phyloP scores from a whole-genome alignment of 2,329 filamentous ascomycete species.

The Alternaria sp. region DNA sequence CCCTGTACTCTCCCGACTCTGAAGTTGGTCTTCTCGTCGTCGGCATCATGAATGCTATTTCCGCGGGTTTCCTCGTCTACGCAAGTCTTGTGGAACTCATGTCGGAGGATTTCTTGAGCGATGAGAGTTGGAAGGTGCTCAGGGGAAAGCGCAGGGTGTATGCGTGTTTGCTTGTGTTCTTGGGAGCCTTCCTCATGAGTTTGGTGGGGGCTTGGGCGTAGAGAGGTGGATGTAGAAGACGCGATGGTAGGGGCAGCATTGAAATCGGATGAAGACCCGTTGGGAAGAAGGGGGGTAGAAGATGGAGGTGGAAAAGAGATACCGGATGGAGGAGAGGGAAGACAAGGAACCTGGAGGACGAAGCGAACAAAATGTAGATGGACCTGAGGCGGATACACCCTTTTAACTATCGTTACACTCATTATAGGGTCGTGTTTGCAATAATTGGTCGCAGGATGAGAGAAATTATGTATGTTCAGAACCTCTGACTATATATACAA shows the following conservation, averaged over 20 bases:
- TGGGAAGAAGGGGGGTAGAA: background rate
- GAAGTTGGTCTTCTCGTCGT: constrained; percentile 81
- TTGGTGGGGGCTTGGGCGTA: constrained; percentile 76
- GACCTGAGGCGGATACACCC: background rate
- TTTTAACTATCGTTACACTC: background rate
- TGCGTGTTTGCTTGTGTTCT: constrained; percentile 70
- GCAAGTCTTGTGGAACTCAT: constrained; percentile 85
- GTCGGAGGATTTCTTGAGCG: constrained; percentile 82
- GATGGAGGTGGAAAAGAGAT: background rate
- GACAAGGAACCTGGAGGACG: background rate
- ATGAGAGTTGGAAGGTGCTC: constrained; percentile 75
- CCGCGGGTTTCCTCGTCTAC: constrained; percentile 80
- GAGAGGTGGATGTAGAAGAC: background rate
- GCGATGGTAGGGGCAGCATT: background rate
- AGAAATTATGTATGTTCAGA: background rate
- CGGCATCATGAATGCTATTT: constrained; percentile 87
- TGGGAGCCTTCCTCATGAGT: constrained; percentile 74
- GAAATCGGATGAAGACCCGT: background rate
- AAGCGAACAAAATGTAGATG: background rate
- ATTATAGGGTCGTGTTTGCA: background rate
- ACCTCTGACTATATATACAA: background rate
- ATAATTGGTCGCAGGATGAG: background rate
- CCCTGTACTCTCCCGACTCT: constrained; percentile 80
- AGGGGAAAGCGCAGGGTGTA: constrained; percentile 68
- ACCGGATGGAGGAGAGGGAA: background rate